phyloP scores from a whole-genome alignment of 108 stramenopile species.

The Bacterosira constricta region DNA sequence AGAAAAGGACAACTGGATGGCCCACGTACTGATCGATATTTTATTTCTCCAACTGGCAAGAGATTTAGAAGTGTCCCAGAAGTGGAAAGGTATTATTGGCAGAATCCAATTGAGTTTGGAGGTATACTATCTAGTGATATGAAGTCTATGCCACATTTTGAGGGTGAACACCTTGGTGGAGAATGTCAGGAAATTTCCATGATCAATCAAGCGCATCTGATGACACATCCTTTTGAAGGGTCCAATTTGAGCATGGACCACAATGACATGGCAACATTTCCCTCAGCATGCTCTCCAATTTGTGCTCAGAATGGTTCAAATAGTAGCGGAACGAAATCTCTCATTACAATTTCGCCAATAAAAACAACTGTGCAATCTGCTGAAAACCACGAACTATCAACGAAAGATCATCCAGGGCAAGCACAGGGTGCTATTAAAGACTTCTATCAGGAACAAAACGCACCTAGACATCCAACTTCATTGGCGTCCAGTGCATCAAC shows the following conservation, averaged over 20 bases:
- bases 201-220: no score
- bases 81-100: neutral
- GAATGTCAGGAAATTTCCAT: neutral
- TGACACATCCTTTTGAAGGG: neutral
- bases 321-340: neutral
- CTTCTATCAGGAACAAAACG: no score
- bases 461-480: neutral
- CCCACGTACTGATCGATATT: constrained; percentile 12
- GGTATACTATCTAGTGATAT: neutral
- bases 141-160: neutral
- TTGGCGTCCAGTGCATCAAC: neutral
- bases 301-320: neutral
- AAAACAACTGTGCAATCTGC: neutral
- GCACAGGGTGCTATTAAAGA: neutral
- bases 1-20: neutral
- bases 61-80: neutral
- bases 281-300: neutral
- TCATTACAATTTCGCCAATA: constrained; percentile 10
- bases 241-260: neutral
- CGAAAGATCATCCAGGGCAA: neutral
- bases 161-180: neutral
- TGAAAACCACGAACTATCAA: no score
- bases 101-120: neutral
- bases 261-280: neutral
- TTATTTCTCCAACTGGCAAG: constrained; percentile 17